Percentiles rank a stretch among this genome's conserved stretches.
Conservation (phyloP, 1,139 yeast species). For the Lodderomyces pseudojiufengensis region DNA sequence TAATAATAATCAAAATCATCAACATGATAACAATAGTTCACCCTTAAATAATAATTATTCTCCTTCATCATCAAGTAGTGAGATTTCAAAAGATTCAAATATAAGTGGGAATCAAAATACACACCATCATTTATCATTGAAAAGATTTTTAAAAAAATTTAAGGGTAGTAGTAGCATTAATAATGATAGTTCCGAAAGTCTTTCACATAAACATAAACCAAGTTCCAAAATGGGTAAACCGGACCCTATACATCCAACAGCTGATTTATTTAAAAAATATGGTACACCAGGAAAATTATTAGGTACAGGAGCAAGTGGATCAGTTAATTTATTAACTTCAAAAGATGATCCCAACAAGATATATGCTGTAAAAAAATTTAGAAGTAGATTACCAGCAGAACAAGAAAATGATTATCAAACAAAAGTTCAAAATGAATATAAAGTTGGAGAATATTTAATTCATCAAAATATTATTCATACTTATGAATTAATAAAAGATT, state of each 20-base stretch:
- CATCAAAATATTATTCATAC: conserved; percentile 67
- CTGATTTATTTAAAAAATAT: conserved; percentile 42
- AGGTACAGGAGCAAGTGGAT: conserved; percentile 80
- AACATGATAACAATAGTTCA: background rate
- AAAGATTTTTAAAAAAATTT: conserved; percentile 37
- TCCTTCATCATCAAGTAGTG: conserved; percentile 6
- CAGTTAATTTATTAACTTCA: conserved; percentile 57
- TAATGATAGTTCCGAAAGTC: background rate
- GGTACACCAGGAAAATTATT: conserved; percentile 54
- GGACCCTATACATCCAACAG: conserved; percentile 16
- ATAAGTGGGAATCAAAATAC: conserved; percentile 8
- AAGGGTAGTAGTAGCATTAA: conserved; percentile 23
- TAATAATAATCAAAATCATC: conserved; percentile 1
- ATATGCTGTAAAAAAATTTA: conserved; percentile 68
- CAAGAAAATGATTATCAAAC: conserved; percentile 52
- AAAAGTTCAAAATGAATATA: conserved; percentile 65
- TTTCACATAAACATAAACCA: conserved; percentile 4
- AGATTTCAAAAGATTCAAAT: conserved; percentile 8
- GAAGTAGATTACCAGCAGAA: conserved; percentile 51
- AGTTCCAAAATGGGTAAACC: conserved; percentile 4
- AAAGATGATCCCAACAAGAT: conserved; percentile 42
- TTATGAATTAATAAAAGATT: conserved; percentile 51
- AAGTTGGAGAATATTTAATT: conserved; percentile 55
- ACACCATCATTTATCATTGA: conserved; percentile 29
- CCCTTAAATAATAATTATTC: conserved; percentile 1